Base-by-base conservation (phyloP, 202 grass and related monocot species). In the Eragrostis tef region DNA sequence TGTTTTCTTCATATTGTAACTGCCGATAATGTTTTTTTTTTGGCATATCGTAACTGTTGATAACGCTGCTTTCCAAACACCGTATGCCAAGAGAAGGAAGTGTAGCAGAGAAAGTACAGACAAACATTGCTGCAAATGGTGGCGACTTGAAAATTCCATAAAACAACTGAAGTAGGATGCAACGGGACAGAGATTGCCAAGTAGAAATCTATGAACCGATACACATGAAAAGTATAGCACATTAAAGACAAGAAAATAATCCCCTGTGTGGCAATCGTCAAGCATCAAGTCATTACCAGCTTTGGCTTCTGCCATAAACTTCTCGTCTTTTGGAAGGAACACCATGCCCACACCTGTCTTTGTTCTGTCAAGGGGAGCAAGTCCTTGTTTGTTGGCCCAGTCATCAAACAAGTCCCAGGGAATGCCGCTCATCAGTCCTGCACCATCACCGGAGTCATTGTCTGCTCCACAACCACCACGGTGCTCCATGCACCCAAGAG, bases 401-500 rank as follows among this genome's bases (percentile, higher is more conserved):
- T 90, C 83, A 81, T 96, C 85, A 77, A 90, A 93, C 83, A 99
- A 71, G 56, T 89, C 85, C 96, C 96, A 99, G 54, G 96, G 96
- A 59, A 99, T 84, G 50, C 83, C 85, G 12, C 82, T 96, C 96
- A 99, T 99, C 80, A 99, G 50, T 31, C 96, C 96, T 58, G 96
- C 53, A 15, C 96, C 96, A 50, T 99, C 96, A 60, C 96, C 96
- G 64, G 96, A 99, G 93, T 96, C 93, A 79, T 93, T 99, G 81
- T 99, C 96, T 13, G 96, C 93, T 56, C 93, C 93, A 81, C 96
- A 99, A 45, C 96, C 96, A 77, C 96, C 96, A 77, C 96, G 96
- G 67, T 99, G 96, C 84, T 99, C 96, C 96, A 99, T 99, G 89
- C 96, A 99, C 8, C 96, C 93, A 78, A 99, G 93, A 70, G 96